Evolutionary conservation across 1,284 basidiomycete species (phyloP).

Genomic region (Ganoderma multipileum): DNA sequence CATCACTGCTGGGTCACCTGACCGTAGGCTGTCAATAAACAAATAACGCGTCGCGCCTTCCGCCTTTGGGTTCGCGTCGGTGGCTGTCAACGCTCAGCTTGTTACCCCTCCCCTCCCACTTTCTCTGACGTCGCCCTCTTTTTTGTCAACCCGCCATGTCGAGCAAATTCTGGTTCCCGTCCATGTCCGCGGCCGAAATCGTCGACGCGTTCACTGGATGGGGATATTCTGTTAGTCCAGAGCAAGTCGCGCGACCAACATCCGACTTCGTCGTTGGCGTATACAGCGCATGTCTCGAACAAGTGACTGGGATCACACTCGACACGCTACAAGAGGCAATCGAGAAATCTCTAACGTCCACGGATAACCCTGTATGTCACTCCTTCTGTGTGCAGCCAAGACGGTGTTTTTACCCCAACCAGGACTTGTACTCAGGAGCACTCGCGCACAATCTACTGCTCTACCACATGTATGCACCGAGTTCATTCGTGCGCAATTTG

Average conservation of each 20-base stretch:
- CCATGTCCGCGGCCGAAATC: slow-evolving; percentile 67
- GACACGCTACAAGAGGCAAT: slow-evolving; percentile 68
- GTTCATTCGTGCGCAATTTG: neutral
- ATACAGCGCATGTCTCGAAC: slow-evolving; percentile 73
- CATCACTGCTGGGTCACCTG: slow-evolving; percentile 24
- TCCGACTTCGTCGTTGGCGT: slow-evolving; percentile 74
- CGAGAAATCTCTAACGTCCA: slow-evolving; percentile 58
- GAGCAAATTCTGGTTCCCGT: slow-evolving; percentile 63
- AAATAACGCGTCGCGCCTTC: slow-evolving; percentile 16
- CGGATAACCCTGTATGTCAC: slow-evolving; percentile 48
- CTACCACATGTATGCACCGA: slow-evolving; percentile 36
- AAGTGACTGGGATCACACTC: slow-evolving; percentile 69
- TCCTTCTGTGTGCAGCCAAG: no score
- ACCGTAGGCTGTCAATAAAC: slow-evolving; percentile 24
- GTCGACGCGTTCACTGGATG: slow-evolving; percentile 67
- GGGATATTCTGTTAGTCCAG: slow-evolving; percentile 68
- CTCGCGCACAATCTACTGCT: slow-evolving; percentile 39
- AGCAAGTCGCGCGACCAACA: slow-evolving; percentile 75
- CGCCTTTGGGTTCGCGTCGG: neutral
- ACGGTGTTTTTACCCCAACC: neutral
- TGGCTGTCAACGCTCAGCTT: neutral
- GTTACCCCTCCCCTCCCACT: neutral
- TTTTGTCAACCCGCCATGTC: slow-evolving; percentile 28
- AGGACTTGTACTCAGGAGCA: slow-evolving; percentile 40
- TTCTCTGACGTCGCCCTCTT: neutral